Evolutionary conservation across 306 rosid genomes (phyloP).

Genomic region (Medicago ruthenica): DNA sequence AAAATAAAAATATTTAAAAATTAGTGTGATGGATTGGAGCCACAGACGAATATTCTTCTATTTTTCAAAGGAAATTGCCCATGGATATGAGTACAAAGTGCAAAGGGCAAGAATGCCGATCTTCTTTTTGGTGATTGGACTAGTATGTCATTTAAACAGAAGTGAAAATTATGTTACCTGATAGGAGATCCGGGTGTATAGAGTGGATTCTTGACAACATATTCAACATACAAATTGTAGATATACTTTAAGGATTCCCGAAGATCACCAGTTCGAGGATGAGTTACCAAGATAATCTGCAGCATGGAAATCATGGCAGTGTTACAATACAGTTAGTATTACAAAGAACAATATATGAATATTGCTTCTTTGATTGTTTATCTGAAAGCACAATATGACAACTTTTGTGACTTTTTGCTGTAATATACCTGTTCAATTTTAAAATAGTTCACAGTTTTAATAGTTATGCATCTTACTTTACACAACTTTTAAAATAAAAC

Average conservation of each 20-base stretch:
- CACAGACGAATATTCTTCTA: not conserved
- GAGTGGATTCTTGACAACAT: conserved; percentile 90
- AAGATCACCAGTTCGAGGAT: conserved; percentile 90
- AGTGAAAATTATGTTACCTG: conserved; percentile 53
- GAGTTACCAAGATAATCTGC: conserved; percentile 92
- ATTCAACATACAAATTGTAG: conserved; percentile 93
- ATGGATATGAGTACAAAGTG: not conserved
- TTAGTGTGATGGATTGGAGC: not conserved
- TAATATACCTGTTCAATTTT: not conserved
- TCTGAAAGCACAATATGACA: conserved; percentile 30
- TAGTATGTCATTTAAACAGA: not conserved
- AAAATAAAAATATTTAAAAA: not conserved
- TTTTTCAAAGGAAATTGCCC: not conserved
- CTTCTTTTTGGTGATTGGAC: not conserved
- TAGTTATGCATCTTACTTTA: conserved; percentile 1
- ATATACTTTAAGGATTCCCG: conserved; percentile 86
- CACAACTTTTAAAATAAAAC: not conserved
- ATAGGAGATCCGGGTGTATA: conserved; percentile 82
- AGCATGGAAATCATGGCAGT: conserved; percentile 24
- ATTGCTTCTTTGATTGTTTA: not conserved
- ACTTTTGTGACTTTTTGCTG: conserved; percentile 26
- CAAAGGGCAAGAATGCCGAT: not conserved
- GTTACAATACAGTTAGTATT: conserved; percentile 8
- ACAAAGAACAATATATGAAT: not conserved
- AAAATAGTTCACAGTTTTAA: not conserved